Percentiles rank a stretch among this genome's conserved stretches.
Evolutionary conservation across 805 yeast genomes (phyloP).

Genomic region (Suhomyces kilbournensis): DNA sequence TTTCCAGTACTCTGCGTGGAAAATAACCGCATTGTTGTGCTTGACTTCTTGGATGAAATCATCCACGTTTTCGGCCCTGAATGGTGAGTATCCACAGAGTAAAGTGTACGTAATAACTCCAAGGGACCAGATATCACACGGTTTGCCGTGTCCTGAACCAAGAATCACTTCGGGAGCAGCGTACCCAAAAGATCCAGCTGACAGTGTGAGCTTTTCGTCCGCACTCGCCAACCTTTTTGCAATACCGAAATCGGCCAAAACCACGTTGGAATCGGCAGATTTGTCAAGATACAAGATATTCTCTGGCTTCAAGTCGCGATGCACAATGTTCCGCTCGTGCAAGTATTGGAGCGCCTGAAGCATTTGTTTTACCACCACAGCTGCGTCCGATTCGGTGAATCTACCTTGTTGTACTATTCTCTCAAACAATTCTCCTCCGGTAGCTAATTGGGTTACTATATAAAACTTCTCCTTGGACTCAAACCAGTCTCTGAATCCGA

Average conservation of each 20-base stretch:
- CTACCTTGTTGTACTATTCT: conserved; percentile 76
- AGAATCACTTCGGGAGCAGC: conserved; percentile 94
- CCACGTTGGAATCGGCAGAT: conserved; percentile 61
- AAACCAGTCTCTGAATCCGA: conserved; percentile 89
- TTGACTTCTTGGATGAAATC: conserved; percentile 80
- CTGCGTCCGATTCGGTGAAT: conserved; percentile 88
- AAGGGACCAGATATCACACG: conserved; percentile 94
- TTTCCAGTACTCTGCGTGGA: conserved; percentile 86
- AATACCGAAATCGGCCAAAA: conserved; percentile 94
- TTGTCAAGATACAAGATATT: conserved; percentile 71
- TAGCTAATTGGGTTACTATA: conserved; percentile 90
- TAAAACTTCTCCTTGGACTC: conserved; percentile 90
- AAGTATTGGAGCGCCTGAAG: conserved; percentile 75
- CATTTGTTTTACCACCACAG: conserved; percentile 67
- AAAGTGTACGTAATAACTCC: conserved; percentile 92
- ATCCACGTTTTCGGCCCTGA: conserved; percentile 75
- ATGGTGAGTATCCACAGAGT: conserved; percentile 90
- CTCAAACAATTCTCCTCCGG: conserved; percentile 94
- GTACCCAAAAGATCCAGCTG: conserved; percentile 93
- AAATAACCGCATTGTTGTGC: conserved; percentile 70
- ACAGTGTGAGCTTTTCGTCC: conserved; percentile 60
- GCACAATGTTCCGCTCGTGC: conserved; percentile 77
- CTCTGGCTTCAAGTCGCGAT: conserved; percentile 93
- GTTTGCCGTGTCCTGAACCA: conserved; percentile 85
- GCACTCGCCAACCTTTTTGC: conserved; percentile 69